These are phyloP conservation scores for Diphasiastrum complanatum DNA, from an alignment of 83 land plant genomes.

Conservation along the genomic window DNA sequence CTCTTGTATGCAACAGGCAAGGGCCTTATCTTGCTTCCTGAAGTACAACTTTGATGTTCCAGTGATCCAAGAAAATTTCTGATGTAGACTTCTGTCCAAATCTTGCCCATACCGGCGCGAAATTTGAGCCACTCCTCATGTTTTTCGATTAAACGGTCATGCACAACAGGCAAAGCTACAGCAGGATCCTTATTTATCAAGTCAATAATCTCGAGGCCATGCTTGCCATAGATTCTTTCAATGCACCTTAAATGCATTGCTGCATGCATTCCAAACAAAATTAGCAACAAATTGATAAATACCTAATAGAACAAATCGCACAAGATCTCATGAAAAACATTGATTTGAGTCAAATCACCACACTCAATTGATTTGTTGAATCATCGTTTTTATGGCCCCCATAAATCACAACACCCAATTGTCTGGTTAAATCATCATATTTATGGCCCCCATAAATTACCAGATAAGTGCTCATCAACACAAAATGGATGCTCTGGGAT, in stretches of 20 bases:
- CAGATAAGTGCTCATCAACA: constrained; percentile 60
- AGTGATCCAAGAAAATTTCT: constrained; percentile 91
- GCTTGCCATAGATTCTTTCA: constrained; percentile 82
- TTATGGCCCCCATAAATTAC: no score
- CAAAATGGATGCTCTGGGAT: constrained; percentile 40
- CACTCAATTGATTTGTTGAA: no score
- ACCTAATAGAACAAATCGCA: neutral
- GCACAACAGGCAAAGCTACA: constrained; percentile 59
- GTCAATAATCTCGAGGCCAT: constrained; percentile 70
- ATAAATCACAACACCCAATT: no score
- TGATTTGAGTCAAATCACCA: neutral
- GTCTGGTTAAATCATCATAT: no score
- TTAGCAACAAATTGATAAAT: no score
- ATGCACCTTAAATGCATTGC: constrained; percentile 71
- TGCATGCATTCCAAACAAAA: no score
- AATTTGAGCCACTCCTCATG: constrained; percentile 76
- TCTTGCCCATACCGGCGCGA: constrained; percentile 63
- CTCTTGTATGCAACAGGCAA: no score
- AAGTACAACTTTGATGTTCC: no score
- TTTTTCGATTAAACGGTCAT: constrained; percentile 65
- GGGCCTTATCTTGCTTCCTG: no score
- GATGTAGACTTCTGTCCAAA: constrained; percentile 87
- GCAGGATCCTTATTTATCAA: constrained; percentile 52
- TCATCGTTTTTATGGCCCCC: no score
- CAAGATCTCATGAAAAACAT: neutral